Conservation (phyloP, 1,139 yeast genomes). For the Hyphopichia buzzinii region DNA sequence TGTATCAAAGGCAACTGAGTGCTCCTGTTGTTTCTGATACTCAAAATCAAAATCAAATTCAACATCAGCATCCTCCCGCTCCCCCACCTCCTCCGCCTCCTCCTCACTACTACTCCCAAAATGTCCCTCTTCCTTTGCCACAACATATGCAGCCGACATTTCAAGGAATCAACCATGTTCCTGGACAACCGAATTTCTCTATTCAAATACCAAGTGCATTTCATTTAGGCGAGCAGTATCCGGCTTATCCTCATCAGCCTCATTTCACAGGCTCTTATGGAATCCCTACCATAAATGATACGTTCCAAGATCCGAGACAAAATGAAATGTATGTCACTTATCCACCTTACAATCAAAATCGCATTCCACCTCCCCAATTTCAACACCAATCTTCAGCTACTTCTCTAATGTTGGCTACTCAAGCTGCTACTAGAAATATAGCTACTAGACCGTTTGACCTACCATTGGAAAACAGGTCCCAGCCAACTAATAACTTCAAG, state of each 20-base stretch:
- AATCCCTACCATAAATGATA: not conserved
- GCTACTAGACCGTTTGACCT: not conserved
- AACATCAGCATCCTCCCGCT: not conserved
- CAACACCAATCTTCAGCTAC: not conserved
- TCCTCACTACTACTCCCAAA: not conserved
- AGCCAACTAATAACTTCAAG: constrained; percentile 19
- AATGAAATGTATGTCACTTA: not conserved
- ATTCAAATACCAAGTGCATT: not conserved
- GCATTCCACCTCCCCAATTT: not conserved
- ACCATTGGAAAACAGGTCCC: not conserved
- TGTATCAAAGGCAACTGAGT: not conserved
- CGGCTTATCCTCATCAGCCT: not conserved
- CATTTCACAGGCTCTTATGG: not conserved
- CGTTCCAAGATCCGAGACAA: constrained; percentile 1
- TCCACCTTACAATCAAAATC: not conserved
- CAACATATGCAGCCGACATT: not conserved
- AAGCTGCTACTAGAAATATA: not conserved
- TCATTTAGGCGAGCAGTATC: not conserved
- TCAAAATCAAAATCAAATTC: not conserved
- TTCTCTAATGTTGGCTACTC: constrained; percentile 2
- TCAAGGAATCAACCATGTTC: not conserved
- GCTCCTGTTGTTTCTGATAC: not conserved
- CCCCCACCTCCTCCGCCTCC: not conserved
- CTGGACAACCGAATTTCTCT: not conserved
- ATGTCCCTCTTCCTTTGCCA: not conserved